A percentile compares a stretch with the other conserved stretches of the same genome.
Evolutionary conservation across 306 rosid species (phyloP).

Genomic region (Morella rubra): DNA sequence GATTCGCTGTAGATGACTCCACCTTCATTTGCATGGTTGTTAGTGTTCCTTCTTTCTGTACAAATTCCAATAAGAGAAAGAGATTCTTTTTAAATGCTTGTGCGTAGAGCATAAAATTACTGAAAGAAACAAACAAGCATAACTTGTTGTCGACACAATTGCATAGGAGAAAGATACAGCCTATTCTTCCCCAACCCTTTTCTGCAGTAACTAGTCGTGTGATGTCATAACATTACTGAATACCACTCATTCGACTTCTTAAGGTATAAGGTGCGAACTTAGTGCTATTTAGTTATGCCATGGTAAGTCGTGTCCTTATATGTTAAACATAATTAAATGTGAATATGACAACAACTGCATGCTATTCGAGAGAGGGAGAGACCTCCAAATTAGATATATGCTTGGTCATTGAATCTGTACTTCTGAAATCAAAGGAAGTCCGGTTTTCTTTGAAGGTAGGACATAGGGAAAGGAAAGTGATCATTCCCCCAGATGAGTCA

Average conservation of each 20-base stretch:
- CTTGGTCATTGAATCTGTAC: constrained; percentile 27
- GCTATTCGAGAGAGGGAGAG: constrained; percentile 10
- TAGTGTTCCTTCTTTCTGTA: constrained; percentile 40
- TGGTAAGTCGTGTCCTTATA: background rate
- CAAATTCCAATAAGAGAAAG: constrained; percentile 16
- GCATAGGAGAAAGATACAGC: background rate
- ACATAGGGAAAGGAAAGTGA: constrained; percentile 38
- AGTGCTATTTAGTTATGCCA: background rate
- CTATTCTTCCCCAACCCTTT: background rate
- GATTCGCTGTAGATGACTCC: constrained; percentile 41
- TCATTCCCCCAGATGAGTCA: constrained; percentile 23
- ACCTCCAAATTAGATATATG: constrained; percentile 45
- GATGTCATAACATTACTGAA: background rate
- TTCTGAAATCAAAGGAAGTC: constrained; percentile 17
- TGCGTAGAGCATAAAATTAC: background rate
- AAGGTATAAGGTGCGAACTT: background rate
- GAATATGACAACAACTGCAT: background rate
- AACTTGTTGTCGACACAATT: background rate
- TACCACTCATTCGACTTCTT: background rate
- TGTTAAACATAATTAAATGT: background rate
- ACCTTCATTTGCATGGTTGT: constrained; percentile 53
- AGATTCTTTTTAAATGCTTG: background rate
- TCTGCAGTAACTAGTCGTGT: background rate
- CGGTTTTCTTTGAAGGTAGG: constrained; percentile 22
- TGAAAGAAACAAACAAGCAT: background rate